Evolutionary conservation across 2,329 filamentous ascomycete species (phyloP), one percentile per base, ranked within the genome.

Genomic region (Diaporthe ampelina): DNA sequence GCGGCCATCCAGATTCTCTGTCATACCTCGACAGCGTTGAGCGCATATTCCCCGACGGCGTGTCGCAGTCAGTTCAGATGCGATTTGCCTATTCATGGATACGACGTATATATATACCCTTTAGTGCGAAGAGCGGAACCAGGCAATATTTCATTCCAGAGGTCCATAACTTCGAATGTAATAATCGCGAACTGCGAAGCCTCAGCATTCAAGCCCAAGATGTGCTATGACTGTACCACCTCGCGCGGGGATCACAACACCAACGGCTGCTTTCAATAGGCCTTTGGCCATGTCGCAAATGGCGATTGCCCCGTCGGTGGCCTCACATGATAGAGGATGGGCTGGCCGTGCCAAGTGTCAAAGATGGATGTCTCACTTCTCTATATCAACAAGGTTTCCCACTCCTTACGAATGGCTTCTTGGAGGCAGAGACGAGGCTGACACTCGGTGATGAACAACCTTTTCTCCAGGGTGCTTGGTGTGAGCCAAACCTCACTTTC

Each of bases 91-190:
- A 24, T 72, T 29, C 69, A 72, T 24, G 69, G 50, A 63, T 43
- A 63, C 57, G 57, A 72, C 45, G 54, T 67, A 54, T 61, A 61
- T 72, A 67, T 67, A 72, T 72, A 72, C 69, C 69, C 69, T 72
- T 63, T 70, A 54, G 58, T 50, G 57, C 37, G 43, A 72, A 63
- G 43, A 52, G 57, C 45, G 57, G 32, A 72, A 54, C 45, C 17
- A 45, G 54, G 45, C 57, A 29, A 67, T 67, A 19, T 37, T 40
- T 67, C 63, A 52, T 29, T 52, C 24, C 45, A 52, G 17, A 35
- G 17, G 32, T 37, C 29, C 29, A 29, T 13, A 17, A 5, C n/a
- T 17, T 13, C 35, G 11, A 11, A 11, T 11, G 35, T 37, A 21
- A 21, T 21, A 11, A 10, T 19, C 8, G 15, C 15, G 24, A 37